Evolutionary conservation across 1,284 basidiomycete species (phyloP), one percentile per base, ranked within the genome.

Genomic region (Microbotryum saponariae): DNA sequence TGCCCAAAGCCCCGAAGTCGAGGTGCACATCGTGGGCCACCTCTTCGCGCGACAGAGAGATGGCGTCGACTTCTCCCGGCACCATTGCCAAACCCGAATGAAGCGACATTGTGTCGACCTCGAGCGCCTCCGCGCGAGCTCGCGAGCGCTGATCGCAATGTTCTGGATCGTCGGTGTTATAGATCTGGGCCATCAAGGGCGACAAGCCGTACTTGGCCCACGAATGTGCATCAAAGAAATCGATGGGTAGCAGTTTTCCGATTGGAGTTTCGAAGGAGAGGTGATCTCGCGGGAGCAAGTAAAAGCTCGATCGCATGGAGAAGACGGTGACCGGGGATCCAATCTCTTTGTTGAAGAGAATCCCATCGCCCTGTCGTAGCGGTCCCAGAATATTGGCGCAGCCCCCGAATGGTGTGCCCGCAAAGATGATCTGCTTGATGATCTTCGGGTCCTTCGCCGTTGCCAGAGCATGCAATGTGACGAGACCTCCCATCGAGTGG

Each of bases 401-500:
- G 0, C 75, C 75, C 31, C 62, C 25, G 33, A 74, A 75, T 2
- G 74, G 74, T 6, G 72, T 70, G 6, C 71, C 72, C 4, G 72
- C 74, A 21, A 75, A 75, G 12, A 75, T 61, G 51, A 76, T 57
- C 2, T 70, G 70, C 25, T 71, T 68, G 48, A 76, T 72, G 49
- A 76, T 63, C 9, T 71, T 66, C 6, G 75, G 75, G 50, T 75
- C 71, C 1, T 20, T 31, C 0, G 70, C 69, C 10, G 53, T 62
- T 1, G 72, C 66, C 4, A 76, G 60, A 0, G 75, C 75, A 47
- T 76, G 73, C 2, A 76, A 67, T 0, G 71, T 66, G 7, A 76
- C 73, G 0, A 76, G 62, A 0, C 75, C 75, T 23, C 75, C 75
- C 75, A 76, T 76, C 3, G 72, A 73, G 54, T 76, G 75, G 5